Percentiles rank a stretch among this genome's conserved stretches.
Conservation (phyloP, 805 yeast species). For the Hanseniaspora nectarophila region DNA sequence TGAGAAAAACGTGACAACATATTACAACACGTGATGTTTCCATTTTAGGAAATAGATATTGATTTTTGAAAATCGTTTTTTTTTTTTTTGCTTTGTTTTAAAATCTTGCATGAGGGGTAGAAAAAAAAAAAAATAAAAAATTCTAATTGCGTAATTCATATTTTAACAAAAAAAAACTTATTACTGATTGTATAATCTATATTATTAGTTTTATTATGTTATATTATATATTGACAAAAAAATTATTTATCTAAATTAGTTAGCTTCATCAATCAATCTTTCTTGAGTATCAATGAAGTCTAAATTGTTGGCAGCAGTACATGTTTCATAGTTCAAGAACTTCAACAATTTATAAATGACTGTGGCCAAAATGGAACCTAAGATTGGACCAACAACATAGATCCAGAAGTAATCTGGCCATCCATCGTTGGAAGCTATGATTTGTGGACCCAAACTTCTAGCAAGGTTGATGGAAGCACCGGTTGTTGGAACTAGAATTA, state of each 20-base stretch:
- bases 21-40: background rate
- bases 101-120: background rate
- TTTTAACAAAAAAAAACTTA: background rate
- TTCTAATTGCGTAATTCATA: too few species aligned
- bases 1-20: too few species aligned
- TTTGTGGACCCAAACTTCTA: constrained; percentile 72
- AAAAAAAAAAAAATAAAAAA: too few species aligned
- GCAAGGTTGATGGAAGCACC: constrained; percentile 93
- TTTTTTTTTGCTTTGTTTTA: background rate
- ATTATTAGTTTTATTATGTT: too few species aligned
- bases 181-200: too few species aligned
- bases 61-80: too few species aligned
- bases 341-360: constrained; percentile 57
- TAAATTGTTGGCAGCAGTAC: constrained; percentile 2
- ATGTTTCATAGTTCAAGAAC: constrained; percentile 53
- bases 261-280: constrained; percentile 1
- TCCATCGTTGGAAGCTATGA: constrained; percentile 42
- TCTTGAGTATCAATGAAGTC: constrained; percentile 3
- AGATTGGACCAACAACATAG: constrained; percentile 79
- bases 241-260: constrained; percentile 17
- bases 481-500: constrained; percentile 68
- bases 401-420: constrained; percentile 86
- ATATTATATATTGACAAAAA: too few species aligned
- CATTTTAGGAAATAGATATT: background rate
- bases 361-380: constrained; percentile 58